Evolutionary conservation across 208 protist genomes (phyloP).

Genomic region (Tritrichomonas musculus): DNA sequence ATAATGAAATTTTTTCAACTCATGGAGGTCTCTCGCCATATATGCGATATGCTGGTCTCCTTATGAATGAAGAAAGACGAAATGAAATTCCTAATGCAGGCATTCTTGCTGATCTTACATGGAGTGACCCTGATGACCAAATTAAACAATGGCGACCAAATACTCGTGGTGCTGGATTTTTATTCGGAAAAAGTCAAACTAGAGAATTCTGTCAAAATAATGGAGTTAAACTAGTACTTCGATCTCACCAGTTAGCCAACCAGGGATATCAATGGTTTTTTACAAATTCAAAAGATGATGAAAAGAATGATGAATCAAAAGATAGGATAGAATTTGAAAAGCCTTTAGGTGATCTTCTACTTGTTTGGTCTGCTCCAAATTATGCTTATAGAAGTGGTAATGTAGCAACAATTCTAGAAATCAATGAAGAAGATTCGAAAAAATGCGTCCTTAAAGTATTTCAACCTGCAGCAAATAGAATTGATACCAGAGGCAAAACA

Average conservation of each 20-base stretch:
- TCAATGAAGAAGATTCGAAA: too few species aligned
- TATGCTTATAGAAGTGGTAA: conserved; percentile 60
- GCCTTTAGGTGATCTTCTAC: conserved; percentile 53
- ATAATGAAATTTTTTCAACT: not conserved
- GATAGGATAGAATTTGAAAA: too few species aligned
- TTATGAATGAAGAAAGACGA: conserved; percentile 64
- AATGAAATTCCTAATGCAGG: conserved; percentile 38
- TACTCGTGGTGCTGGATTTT: conserved; percentile 71
- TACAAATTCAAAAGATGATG: not conserved
- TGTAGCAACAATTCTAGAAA: too few species aligned
- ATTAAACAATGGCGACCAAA: conserved; percentile 66
- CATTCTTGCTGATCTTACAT: not conserved
- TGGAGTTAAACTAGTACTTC: conserved; percentile 63
- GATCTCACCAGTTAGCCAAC: conserved; percentile 74
- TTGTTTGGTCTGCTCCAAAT: conserved; percentile 62
- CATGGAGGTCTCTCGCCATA: not conserved
- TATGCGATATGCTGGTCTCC: conserved; percentile 64
- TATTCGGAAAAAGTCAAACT: conserved; percentile 64
- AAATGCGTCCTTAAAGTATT: too few species aligned
- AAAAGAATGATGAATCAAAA: too few species aligned
- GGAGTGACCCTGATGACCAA: conserved; percentile 55
- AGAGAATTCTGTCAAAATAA: conserved; percentile 66
- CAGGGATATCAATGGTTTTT: conserved; percentile 80
- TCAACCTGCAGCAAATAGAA: too few species aligned
- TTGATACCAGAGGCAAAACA: too few species aligned